Evolutionary conservation across 352 stramenopile genomes (phyloP), one percentile per base, ranked within the genome.

Genomic region (Phytophthora ohioensis): DNA sequence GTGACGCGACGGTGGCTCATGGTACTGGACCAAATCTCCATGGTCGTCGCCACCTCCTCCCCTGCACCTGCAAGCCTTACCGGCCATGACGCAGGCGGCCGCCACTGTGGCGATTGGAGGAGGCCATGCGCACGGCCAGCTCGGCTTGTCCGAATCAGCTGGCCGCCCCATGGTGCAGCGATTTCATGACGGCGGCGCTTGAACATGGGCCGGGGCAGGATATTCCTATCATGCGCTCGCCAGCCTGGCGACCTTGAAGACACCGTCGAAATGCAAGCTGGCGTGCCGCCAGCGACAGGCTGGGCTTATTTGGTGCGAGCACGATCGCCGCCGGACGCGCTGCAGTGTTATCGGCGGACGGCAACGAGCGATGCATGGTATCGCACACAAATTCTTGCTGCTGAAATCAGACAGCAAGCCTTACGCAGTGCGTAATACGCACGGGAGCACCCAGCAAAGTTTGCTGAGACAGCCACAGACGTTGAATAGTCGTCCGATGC

Each of bases 1-100:
- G 67, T 75, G 67, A 75, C 67, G 61, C 52, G 67, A 43, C 55
- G 54, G 65, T 15, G 39, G 15, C 30, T 38, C 15, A 58, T 71
- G 39, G 34, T 71, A 56, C 51, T 31, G 10, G 41, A 4, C 32
- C 31, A 4, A 15, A 53, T 46, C n/a, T 11, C 32, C 8, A 41
- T 12, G 17, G 38, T 49, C 39, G 39, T 51, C 27, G 38, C 21
- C 45, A 45, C 9, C 32, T 42, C n/a, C 2, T 27, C 21, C 21
- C 21, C 21, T 27, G 21, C 21, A 27, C 21, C 21, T 27, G 21
- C 21, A 27, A 27, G 21, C 21, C 21, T 27, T 32, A 45, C 13
- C 4, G 11, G 31, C 39, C 9, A 46, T 66, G 58, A 67, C 60
- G 49, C 32, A 48, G 43, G 12, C 17, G 17, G 15, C 46, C 34